A percentile compares a stretch with the other conserved stretches of the same genome.
Evolutionary conservation across 2,329 filamentous ascomycete genomes (phyloP).

Genomic region (Botrytis tulipae): DNA sequence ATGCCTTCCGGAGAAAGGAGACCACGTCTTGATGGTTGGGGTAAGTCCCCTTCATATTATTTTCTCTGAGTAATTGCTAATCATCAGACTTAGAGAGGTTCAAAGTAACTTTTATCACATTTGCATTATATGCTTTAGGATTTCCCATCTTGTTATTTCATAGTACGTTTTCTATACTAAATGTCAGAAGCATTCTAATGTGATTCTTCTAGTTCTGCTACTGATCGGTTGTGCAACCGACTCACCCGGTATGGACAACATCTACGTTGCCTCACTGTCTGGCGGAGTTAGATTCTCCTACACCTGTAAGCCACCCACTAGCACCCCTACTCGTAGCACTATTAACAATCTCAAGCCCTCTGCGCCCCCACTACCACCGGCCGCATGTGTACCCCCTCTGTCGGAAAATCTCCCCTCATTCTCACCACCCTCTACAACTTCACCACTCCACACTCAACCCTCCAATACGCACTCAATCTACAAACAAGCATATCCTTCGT

Average conservation of each 20-base stretch:
- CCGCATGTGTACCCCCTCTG: background rate
- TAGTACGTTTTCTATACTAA: background rate
- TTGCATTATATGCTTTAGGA: slow-evolving; percentile 10
- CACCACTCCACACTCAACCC: background rate
- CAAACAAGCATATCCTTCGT: slow-evolving; percentile 7
- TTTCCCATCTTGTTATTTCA: slow-evolving; percentile 13
- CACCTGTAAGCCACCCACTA: background rate
- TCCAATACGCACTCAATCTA: slow-evolving; percentile 7
- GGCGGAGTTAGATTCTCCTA: background rate
- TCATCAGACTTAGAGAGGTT: background rate
- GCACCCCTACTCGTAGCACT: background rate
- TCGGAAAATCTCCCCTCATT: slow-evolving; percentile 5
- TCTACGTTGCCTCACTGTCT: background rate
- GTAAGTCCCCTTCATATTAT: background rate
- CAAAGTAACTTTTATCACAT: slow-evolving; percentile 5
- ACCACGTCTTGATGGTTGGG: background rate
- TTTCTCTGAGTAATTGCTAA: background rate
- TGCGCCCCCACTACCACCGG: background rate
- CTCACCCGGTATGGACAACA: slow-evolving; percentile 14
- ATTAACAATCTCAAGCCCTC: background rate
- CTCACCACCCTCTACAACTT: slow-evolving; percentile 4
- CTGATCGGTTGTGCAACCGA: slow-evolving; percentile 6
- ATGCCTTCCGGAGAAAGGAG: slow-evolving; percentile 2
- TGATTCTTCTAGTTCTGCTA: background rate
- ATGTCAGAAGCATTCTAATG: background rate